Evolutionary conservation across 768 basidiomycete genomes (phyloP), one percentile per base, ranked within the genome.

Genomic region (Holtermannia corniformis): DNA sequence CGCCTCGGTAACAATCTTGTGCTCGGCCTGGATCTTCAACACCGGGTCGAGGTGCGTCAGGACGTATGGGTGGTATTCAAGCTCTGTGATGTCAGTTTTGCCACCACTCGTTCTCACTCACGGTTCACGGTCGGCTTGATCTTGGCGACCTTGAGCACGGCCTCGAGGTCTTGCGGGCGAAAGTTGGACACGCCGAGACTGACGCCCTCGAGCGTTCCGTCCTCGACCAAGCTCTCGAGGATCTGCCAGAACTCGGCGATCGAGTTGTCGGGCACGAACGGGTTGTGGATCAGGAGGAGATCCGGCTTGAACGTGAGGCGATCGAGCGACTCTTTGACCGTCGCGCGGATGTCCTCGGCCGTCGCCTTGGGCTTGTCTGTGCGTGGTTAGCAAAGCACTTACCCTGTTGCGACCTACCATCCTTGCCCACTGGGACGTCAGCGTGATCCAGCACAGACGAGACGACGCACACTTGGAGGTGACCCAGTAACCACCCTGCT

Each of bases 61-160:
- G 26, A 71, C 58, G 50, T 65, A 68, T 14, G 71, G 71, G 60
- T 72, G 71, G 59, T 63, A 71, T 48, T 70, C 68, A 48, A 69
- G 44, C 47, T 58, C 58, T 60, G 41, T n/a, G 22, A 27, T n/a
- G 1, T 1, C 41, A n/a, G 52, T 40, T 10, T n/a, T 32, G 23
- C n/a, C 21, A 19, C 3, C 7, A 13, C 5, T 10, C 23, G 5
- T 45, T n/a, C 3, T 3, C 20, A 52, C 61, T 5, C 41, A 67
- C 63, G 72, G 60, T 73, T 69, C 22, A 61, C 55, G 27, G 64
- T 69, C 2, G 72, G 72, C 55, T 65, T 67, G 69, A 68, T 57
- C 61, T 64, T 64, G 47, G 59, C 63, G n/a, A 55, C 55, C 32
- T 55, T 40, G 37, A 71, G 20, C 14, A 70, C 48, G 49, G 56